Percentiles rank a stretch among this genome's conserved stretches.
These are phyloP conservation scores for Kwoniella dejecticola DNA, from an alignment of 768 basidiomycete species.

Conservation along the genomic window DNA sequence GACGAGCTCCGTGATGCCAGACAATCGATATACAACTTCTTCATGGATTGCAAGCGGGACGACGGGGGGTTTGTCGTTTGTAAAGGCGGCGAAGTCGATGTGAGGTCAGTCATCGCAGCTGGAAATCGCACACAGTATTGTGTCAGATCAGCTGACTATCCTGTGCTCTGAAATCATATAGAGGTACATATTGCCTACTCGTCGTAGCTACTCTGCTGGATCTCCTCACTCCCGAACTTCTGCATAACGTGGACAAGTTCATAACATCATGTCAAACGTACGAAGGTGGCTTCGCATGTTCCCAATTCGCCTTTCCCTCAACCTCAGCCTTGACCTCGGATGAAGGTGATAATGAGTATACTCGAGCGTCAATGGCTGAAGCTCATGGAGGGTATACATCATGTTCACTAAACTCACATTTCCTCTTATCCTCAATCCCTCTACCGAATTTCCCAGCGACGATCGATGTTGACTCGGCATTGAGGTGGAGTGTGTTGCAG, in stretches of 20 bases:
- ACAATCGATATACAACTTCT: constrained; percentile 78
- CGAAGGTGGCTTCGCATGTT: constrained; percentile 88
- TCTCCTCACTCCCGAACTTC: constrained; percentile 83
- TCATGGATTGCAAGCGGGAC: constrained; percentile 85
- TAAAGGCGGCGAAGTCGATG: constrained; percentile 86
- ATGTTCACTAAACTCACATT: constrained; percentile 83
- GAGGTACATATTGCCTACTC: constrained; percentile 92
- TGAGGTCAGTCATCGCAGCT: constrained; percentile 66
- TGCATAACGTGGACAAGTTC: constrained; percentile 73
- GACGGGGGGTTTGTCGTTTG: constrained; percentile 94
- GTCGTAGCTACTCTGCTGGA: constrained; percentile 79
- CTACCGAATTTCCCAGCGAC: constrained; percentile 48
- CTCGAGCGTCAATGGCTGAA: constrained; percentile 68
- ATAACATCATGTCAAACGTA: constrained; percentile 87
- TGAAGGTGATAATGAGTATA: constrained; percentile 4
- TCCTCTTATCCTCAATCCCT: constrained; percentile 64
- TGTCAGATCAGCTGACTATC: too few relatives aligned
- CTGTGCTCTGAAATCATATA: too few relatives aligned
- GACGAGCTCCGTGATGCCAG: constrained; percentile 83
- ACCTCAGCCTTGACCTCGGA: too few relatives aligned
- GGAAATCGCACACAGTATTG: too few relatives aligned
- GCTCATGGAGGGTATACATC: constrained; percentile 98
- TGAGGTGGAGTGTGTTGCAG: constrained; percentile 82
- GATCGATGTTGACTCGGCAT: constrained; percentile 65
- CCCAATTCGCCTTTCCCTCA: constrained; percentile 70